Evolutionary conservation across 768 basidiomycete species (phyloP), one percentile per base, ranked within the genome.

Genomic region (Hortiboletus campestris): DNA sequence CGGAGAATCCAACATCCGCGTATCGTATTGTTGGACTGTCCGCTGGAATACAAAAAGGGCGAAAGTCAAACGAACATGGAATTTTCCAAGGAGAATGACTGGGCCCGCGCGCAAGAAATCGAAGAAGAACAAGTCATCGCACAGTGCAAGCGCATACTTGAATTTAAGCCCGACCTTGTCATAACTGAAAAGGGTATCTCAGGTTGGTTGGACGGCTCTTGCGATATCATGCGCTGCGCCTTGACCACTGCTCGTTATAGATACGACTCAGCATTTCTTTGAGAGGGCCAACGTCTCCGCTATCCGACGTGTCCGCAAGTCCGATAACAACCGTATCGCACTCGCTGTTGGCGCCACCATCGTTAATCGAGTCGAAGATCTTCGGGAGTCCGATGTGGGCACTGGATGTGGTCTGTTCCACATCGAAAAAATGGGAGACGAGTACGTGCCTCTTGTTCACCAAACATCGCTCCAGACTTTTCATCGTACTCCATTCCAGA

Each of bases 21-120:
- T 13, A 89, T 99, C 46, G 76, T 98, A 22, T 74, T 98, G 39
- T 76, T 98, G 39, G 94, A 97, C 71, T 98, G 95, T 71, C 94
- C 95, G 11, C 75, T 98, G 53, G 96, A 98, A 76, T 98, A 99
- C 78, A 99, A 98, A 78, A 98, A 98, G 79, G 96, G 96, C 28
- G 97, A 98, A 78, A 85, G 82, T 53, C 97, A 99, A 75, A 98
- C 97, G 57, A 97, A 98, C 71, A 98, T 98, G 81, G 96, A 98
- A 75, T 94, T 98, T 61, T 87, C 86, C 42, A 93, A 92, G 74
- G 95, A 95, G 76, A 79, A 80, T 19, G 95, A 99, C 69, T 99
- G 94, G 92, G 85, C 88, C 50, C 76, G 92, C 45, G 89, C 93
- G 25, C 89, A 95, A 72, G 84, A 90, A 68, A 91, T 98, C 56